A percentile compares a stretch with the other conserved stretches of the same genome.
Conservation (phyloP, 169 alveolate genomes). For the Plasmodium gaboni region DNA sequence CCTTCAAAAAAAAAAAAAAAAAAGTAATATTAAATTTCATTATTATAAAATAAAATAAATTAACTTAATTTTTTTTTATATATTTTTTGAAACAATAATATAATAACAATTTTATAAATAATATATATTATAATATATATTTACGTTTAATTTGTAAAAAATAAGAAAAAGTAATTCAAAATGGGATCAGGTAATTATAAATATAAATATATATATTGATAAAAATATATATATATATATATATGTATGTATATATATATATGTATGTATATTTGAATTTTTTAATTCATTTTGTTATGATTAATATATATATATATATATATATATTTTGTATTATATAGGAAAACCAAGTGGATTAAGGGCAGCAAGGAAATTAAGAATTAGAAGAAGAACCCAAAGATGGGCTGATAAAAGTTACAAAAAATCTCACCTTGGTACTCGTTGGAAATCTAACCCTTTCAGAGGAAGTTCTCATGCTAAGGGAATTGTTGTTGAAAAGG, state of each 20-base stretch:
- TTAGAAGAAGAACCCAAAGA: constrained; percentile 95
- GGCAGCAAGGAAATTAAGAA: constrained; percentile 98
- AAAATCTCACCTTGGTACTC: constrained; percentile 96
- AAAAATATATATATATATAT: background rate
- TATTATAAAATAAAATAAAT: too few species aligned
- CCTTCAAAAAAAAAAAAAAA: too few species aligned
- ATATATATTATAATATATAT: too few species aligned
- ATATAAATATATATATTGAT: background rate
- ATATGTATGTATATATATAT: background rate
- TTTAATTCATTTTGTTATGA: too few species aligned
- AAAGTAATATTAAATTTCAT: too few species aligned
- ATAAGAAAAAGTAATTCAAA: background rate
- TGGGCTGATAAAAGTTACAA: constrained; percentile 99
- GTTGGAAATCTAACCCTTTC: constrained; percentile 98
- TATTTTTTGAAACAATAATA: too few species aligned
- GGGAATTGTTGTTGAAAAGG: constrained; percentile 99
- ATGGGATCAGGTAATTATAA: constrained; percentile 51
- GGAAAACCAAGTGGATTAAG: constrained; percentile 98
- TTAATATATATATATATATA: too few species aligned
- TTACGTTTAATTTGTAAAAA: too few species aligned
- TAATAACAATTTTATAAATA: too few species aligned
- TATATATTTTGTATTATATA: constrained; percentile 10
- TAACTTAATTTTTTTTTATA: too few species aligned
- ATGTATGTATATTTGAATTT: too few species aligned
- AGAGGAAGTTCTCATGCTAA: constrained; percentile 99